Evolutionary conservation across 208 protist genomes (phyloP), one percentile per base, ranked within the genome.

Genomic region (Histomonas meleagridis): DNA sequence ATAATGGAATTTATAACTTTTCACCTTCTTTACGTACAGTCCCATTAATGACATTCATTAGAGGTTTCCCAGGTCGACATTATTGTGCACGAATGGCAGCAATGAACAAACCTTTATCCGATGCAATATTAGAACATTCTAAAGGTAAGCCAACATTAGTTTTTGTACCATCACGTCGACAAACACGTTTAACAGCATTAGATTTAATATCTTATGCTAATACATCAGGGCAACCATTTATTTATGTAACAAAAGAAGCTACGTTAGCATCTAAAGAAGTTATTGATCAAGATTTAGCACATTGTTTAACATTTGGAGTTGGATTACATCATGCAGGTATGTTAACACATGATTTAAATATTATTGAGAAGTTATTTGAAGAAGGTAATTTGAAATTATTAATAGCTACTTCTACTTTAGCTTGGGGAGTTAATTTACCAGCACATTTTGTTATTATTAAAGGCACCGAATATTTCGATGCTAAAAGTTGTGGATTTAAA

Each of bases 361-460:
- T 97, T 12, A 96, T 98, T 43, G 86, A 91, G 69, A 32, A 70
- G 9, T 91, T 91, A 16, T 91, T 91, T 26, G 35, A 3, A 16
- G 35, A 70, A 49, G 55, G 55, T 28, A 12, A 69, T 18, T 51
- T 91, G 7, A 86, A 76, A 23, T 92, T 96, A 46, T 95, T 99
- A 69, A 95, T 96, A 79, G 99, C 97, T 94, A 99, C 98, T 40
- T 98, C 98, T 51, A 99, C 98, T 23, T 95, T 99, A 32, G 98
- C 98, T 48, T 99, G 98, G 98, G 98, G 98, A 92, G 97, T 99
- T n/a, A 99, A 99, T 95, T 96, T 99, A 55, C 98, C 98, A 0
- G 98, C 98, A 3, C 98, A 99, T 95, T 96, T 99, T 93, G 98
- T 99, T 53, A 95, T 99, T 38, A 96, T 99, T 62, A 99, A 99